Evolutionary conservation across 805 yeast genomes (phyloP), one percentile per base, ranked within the genome.

Genomic region (Yarrowia osloensis): DNA sequence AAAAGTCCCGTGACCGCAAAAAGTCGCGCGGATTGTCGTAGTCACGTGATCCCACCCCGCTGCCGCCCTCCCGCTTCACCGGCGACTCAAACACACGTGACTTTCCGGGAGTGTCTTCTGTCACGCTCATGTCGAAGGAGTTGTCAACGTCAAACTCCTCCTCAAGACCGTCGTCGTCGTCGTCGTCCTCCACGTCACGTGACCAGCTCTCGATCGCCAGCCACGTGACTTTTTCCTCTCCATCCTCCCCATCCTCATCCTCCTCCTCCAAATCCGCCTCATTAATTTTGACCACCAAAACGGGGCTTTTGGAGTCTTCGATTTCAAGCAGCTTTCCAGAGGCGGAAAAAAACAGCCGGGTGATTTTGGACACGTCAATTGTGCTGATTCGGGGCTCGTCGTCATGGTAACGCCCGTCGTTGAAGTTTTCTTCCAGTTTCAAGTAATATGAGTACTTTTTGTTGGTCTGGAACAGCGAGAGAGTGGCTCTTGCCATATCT

Each of bases 341-440:
- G 2, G 89, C 89, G 68, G 87, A 85, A 74, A 88, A 89, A 70
- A 87, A 89, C 54, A 88, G 74, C 67, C 85, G 80, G 3, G 81
- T 75, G 2, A 89, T 79, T 4, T 77, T 71, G 17, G 77, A 73
- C 3, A 87, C 72, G 47, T 81, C 78, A 57, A 82, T 71, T 1
- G 67, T 67, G 17, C 79, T 74, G 0, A 67, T 66, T 29, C 76
- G 74, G 0, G 84, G 82, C n/a, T 77, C 84, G 15, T 78, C 81
- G 15, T 89, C 90, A 73, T 89, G 96, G 72, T 88, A 89, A 66
- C 94, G 77, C 0, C 84, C 90, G 75, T 89, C 96, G 70, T 88
- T 80, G 59, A 88, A 85, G 71, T 82, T 83, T 71, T 90, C 93
- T 4, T 72, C 73, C 1, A 89, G 78, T 11, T 73, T 75, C 19